Base-by-base conservation (phyloP, 192 early-diverging fungal species). In the Diversispora epigaea region DNA sequence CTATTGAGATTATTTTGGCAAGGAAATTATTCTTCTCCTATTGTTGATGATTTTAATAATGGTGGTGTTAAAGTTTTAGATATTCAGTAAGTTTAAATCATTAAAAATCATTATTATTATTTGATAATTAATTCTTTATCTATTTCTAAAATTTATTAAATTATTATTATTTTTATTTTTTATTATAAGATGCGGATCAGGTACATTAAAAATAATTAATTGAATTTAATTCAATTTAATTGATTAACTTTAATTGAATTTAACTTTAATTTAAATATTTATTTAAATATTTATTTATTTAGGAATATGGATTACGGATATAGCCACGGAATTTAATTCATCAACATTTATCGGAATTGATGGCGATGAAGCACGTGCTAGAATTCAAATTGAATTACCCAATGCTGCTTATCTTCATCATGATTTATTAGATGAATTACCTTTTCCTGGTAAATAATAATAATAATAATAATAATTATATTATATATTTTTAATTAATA, bases 311-410 rank as follows among this genome's bases (percentile, higher is more conserved):
- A 69, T 69, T 46, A 49, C 25, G 4, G 68, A 69, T 49, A 39
- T 69, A 8, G 68, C 68, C 19, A 54, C 1, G 4, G 49, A 69
- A 22, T 69, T 32, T 54, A 21, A 45, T 12, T 52, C 39, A 32
- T 69, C 68, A 8, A 49, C 46, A 14, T 69, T 69, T 54, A 22
- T 69, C 17, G 68, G 68, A 0, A 12, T 69, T 44, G 68, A 69
- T 64, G 62, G 43, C 43, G 62, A 64, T 64, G 41, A 32, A 32
- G 62, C 32, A 3, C 62, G 62, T 64, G 39, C 62, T 10, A 39
- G 62, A n/a, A 64, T 64, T 44, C 39, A 64, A 43, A 64, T 64
- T 17, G 17, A 44, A 64, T 19, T 64, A 41, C 62, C 62, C 0
- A 64, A 64, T 44, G 62, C 62, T 3, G 62, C 25, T 44, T 64